Base-by-base conservation (phyloP, 1,139 yeast species). In the Candida tropicalis region DNA sequence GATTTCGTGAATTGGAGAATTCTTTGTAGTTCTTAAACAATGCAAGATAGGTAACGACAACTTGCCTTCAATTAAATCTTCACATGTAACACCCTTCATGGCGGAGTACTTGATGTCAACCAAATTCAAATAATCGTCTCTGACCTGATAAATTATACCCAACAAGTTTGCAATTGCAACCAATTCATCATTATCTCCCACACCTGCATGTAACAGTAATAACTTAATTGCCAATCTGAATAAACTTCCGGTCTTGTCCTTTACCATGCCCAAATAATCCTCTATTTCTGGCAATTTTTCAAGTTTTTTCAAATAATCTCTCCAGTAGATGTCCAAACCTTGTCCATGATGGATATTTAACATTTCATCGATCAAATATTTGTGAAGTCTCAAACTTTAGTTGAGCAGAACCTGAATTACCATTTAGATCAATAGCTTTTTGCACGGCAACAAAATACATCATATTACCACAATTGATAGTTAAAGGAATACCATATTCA, bases 11-110 rank as follows among this genome's bases (percentile, higher is more conserved):
- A 70, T 62, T 1, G 70, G 70, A 2, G 65, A 53, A 17, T 47
- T 27, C 9, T 22, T 23, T 2, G 47, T 35, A n/a, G 43, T 47
- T 15, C 36, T 32, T 32, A 65, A 52, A 47, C 68, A 78, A 61
- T 87, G 95, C 27, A 89, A 77, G 6, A 90, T 81, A 0, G 97
- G 97, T 49, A 87, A 84, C 1, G 95, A 85, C 47, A 86, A 78
- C 62, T 90, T 91, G 0, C 97, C 97, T 60, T 90, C 97, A 0
- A 90, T 79, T 31, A 90, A 73, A 58, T 90, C 97, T 54, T 90
- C 97, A 41, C 95, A 89, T 43, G 77, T 80, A 10, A 57, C 39
- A 0, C 97, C 97, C 62, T 90, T 89, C 69, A 82, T 81, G 27
- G 73, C 70, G 22, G 69, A 59, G 64, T 87, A 83, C 24, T 66